These are phyloP conservation scores for Trichoderma asperellum DNA, from an alignment of 2,329 filamentous ascomycete genomes.

Conservation along the genomic window DNA sequence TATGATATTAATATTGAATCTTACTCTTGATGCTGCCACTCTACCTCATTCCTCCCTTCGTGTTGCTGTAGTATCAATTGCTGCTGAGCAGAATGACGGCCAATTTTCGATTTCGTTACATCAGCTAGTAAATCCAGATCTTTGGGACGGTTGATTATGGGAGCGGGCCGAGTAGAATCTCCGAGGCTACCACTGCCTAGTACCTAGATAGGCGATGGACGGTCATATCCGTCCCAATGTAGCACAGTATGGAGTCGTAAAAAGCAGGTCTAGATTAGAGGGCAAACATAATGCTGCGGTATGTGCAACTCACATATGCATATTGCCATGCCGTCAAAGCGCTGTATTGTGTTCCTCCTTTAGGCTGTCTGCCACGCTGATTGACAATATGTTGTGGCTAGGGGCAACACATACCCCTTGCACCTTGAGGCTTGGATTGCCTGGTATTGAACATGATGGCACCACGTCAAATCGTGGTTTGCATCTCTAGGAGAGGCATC, in stretches of 20 bases:
- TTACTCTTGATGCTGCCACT: conserved; percentile 1
- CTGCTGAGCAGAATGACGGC: background rate
- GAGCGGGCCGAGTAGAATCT: conserved; percentile 27
- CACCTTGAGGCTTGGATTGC: conserved; percentile 1
- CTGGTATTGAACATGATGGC: background rate
- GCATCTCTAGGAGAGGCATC: background rate
- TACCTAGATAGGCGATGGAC: conserved; percentile 26
- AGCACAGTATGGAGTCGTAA: conserved; percentile 18
- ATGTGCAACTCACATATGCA: background rate
- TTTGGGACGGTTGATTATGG: conserved; percentile 17
- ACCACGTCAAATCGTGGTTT: background rate
- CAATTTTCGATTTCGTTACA: conserved; percentile 19
- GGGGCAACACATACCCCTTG: conserved; percentile 1
- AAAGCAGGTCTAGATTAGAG: background rate
- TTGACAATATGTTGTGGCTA: background rate
- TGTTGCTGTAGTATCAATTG: background rate
- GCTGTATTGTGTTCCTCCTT: background rate
- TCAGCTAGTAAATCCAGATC: conserved; percentile 25
- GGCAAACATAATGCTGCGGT: conserved; percentile 15
- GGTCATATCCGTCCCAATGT: conserved; percentile 18
- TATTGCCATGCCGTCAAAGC: conserved; percentile 3
- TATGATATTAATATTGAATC: background rate
- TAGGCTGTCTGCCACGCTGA: background rate
- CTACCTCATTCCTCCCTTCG: background rate
- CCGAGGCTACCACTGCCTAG: conserved; percentile 19